Base-by-base conservation (phyloP, 306 rosid species). In the Clitoria ternatea region DNA sequence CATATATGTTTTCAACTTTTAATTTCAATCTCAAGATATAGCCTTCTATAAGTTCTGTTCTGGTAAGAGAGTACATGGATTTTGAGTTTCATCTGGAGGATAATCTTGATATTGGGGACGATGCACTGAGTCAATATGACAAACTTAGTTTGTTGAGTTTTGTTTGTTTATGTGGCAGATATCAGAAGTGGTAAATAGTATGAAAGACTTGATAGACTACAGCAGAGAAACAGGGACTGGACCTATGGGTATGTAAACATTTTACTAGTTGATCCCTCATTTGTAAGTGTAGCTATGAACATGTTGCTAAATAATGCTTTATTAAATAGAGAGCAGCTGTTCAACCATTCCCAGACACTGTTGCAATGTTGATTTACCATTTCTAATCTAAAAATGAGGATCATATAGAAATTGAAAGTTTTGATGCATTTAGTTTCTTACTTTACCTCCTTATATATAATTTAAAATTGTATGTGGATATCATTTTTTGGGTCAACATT, bases 171-270 rank as follows among this genome's bases (percentile, higher is more conserved):
- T 67, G 47, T 24, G 84, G 83, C 90, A 93, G 98, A 93, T 93
- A 80, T 93, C 98, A 12, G 98, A 93, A 84, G 98, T 93, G 66
- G 98, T 93, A 73, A 93, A 93, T 84, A 93, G 98, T 76, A 88
- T 93, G 98, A 93, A 93, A 76, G 98, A 93, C 86, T 85, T 93
- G 88, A 90, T 93, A 74, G 97, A 90, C 88, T 88, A 90, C 90
- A 90, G 98, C 85, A 84, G 92, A 81, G 93, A 93, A 80, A 88
- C 96, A 7, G 79, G 74, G 54, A 84, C 88, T 59, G 98, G 98
- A 59, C 98, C 98, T 61, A 88, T 93, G 96, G 98, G 98, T 93
- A 77, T 84, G 96, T 66, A 57, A 44, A 72, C 48, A 32, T 22
- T 70, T 59, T 66, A 32, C 50, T 73, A 15, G 62, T 45, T 72